Evolutionary conservation across 495 filamentous ascomycete genomes (phyloP), one percentile per base, ranked within the genome.

Genomic region (Aspergillus nanangensis): DNA sequence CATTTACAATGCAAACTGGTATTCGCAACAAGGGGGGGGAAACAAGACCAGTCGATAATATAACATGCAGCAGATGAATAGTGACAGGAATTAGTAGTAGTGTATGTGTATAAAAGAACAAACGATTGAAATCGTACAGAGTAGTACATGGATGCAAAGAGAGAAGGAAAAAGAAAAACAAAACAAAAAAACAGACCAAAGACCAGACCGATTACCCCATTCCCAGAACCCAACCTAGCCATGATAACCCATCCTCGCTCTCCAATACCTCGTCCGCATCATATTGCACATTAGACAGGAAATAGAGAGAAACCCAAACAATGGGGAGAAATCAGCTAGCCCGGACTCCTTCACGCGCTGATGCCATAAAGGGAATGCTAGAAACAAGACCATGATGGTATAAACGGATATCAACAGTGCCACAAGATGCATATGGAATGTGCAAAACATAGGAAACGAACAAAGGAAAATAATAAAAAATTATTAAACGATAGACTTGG

Each of bases 281-380:
- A 43, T 54, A 41, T 58, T 41, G 44, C 52, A 50, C 51, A 52
- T 55, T 44, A 53, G 41, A 38, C 21, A 40, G 24, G 19, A 52
- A 47, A 45, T 37, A 48, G 48, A 55, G 37, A 38, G 29, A 35
- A 49, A 42, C 44, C 39, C 51, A 51, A 44, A 50, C 37, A 45
- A 9, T 40, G 22, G 45, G 43, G 33, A 55, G 34, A 43, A 57
- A 65, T 57, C 53, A 58, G 57, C 56, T 50, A 52, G 38, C 50
- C 55, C 57, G 52, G 57, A 68, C 65, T 67, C 63, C 67, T 58
- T 60, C 59, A 60, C 50, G 51, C 49, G 52, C 40, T 52, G 52
- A 48, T 41, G 49, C 49, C 57, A 56, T 44, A 48, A 44, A 46
- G 41, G 38, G 40, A 47, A 57, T 57, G 55, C 51, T 48, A 60